phyloP scores from a whole-genome alignment of 2,329 filamentous ascomycete genomes.

The Ceratocystis variospora region DNA sequence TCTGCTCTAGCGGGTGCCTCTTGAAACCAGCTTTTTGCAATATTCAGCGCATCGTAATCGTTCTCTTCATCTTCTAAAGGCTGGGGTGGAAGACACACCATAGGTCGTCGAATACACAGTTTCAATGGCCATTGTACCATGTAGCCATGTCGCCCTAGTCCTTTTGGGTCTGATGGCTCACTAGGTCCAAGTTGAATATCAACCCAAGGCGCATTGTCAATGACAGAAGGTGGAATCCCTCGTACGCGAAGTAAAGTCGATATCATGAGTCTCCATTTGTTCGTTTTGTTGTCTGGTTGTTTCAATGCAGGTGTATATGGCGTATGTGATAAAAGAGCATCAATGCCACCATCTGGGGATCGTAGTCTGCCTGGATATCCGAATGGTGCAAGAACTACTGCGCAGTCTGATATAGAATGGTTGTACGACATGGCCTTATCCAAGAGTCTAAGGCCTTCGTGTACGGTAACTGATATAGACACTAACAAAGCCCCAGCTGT shows the following conservation, averaged over 20 bases:
- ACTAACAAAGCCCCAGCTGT: slow-evolving; percentile 42
- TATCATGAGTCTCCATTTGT: slow-evolving; percentile 38
- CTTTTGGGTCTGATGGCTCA: slow-evolving; percentile 31
- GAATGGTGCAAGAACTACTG: slow-evolving; percentile 42
- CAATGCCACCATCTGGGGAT: slow-evolving; percentile 9
- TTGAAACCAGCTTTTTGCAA: slow-evolving; percentile 37
- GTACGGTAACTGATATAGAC: slow-evolving; percentile 34
- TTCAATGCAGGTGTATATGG: slow-evolving; percentile 25
- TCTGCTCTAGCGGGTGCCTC: slow-evolving; percentile 34
- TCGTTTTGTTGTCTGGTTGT: slow-evolving; percentile 29
- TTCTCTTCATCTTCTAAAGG: slow-evolving; percentile 28
- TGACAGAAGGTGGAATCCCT: slow-evolving; percentile 33
- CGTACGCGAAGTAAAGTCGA: slow-evolving; percentile 37
- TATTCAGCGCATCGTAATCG: slow-evolving; percentile 36
- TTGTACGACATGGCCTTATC: slow-evolving; percentile 32
- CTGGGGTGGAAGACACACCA: slow-evolving; percentile 30
- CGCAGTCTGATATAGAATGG: slow-evolving; percentile 30
- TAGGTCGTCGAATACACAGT: slow-evolving; percentile 39
- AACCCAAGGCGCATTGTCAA: slow-evolving; percentile 37
- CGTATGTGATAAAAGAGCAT: slow-evolving; percentile 6
- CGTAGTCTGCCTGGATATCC: slow-evolving; percentile 25
- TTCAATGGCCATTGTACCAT: slow-evolving; percentile 41
- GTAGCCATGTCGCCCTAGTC: slow-evolving; percentile 26
- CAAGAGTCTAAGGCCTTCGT: slow-evolving; percentile 35
- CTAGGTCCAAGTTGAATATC: slow-evolving; percentile 36